Conservation (phyloP, 139 green algal species). For the Tetradesmus lagerheimii region DNA sequence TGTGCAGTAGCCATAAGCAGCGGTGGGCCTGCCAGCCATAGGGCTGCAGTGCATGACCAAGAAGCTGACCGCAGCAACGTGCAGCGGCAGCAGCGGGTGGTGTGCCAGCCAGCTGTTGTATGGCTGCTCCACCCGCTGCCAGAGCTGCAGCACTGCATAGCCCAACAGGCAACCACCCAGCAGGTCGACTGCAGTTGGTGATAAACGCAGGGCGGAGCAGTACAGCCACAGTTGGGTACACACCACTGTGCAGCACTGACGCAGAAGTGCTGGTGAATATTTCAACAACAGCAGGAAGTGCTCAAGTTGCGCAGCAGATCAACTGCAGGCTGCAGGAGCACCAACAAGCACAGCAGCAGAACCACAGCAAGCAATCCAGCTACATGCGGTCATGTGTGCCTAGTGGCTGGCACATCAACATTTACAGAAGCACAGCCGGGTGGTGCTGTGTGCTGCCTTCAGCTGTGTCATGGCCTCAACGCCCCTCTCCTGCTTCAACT, state of each 20-base stretch:
- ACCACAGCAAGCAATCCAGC: no score
- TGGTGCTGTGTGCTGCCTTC: no score
- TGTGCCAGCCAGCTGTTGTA: slow-evolving; percentile 1
- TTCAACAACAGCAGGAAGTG: no score
- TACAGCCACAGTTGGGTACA: no score
- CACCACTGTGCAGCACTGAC: no score
- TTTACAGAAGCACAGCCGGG: no score
- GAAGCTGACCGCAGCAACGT: not conserved
- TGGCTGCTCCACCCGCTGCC: slow-evolving; percentile 14
- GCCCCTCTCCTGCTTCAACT: no score
- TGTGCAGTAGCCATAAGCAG: not conserved
- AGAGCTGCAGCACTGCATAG: not conserved
- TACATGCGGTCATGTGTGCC: no score
- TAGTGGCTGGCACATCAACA: no score
- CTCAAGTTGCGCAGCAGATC: no score
- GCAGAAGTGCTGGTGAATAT: not conserved
- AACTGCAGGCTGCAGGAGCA: not conserved
- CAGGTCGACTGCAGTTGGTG: not conserved
- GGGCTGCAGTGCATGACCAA: slow-evolving; percentile 16
- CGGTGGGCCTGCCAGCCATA: slow-evolving; percentile 14
- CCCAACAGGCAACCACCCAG: not conserved
- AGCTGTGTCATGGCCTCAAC: no score
- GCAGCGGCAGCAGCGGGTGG: not conserved
- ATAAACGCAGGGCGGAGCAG: no score
- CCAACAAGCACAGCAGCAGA: not conserved